A percentile compares a stretch with the other conserved stretches of the same genome.
phyloP scores from a whole-genome alignment of 495 filamentous ascomycete species.

The Penicillium salamii region DNA sequence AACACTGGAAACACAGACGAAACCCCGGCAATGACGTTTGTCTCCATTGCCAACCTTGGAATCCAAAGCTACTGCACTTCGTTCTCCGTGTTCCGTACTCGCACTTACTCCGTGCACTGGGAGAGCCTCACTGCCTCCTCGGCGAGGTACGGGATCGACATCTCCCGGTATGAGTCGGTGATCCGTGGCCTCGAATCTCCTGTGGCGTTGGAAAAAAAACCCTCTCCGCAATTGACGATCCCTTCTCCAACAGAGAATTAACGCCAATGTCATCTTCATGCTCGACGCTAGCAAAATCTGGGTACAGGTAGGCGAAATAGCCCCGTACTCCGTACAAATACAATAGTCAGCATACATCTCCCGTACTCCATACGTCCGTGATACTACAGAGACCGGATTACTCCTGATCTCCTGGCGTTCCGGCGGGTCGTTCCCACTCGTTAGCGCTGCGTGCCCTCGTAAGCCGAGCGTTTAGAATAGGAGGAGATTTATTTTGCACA shows the following conservation, averaged over 20 bases:
- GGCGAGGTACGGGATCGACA: neutral
- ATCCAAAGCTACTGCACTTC: no score
- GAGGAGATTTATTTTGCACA: conserved; percentile 1
- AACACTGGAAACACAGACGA: neutral
- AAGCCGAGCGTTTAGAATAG: neutral
- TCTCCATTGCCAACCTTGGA: neutral
- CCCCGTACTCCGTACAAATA: neutral
- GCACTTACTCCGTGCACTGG: no score
- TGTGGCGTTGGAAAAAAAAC: neutral
- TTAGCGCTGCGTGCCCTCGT: neutral
- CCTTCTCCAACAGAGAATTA: conserved; percentile 1
- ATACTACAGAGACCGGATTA: no score
- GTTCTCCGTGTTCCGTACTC: no score
- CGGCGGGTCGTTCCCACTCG: neutral
- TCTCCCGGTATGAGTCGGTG: neutral
- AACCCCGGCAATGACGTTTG: conserved; percentile 1
- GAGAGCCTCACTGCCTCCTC: neutral
- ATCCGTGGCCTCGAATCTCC: neutral
- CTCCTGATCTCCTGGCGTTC: no score
- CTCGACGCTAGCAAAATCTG: neutral
- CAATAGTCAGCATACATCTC: neutral
- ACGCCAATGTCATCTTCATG: neutral
- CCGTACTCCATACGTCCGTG: no score
- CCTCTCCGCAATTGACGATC: conserved; percentile 1
- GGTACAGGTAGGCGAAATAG: no score